Evolutionary conservation across 2,329 filamentous ascomycete genomes (phyloP), one percentile per base, ranked within the genome.

Genomic region (Ascochyta rabiei): DNA sequence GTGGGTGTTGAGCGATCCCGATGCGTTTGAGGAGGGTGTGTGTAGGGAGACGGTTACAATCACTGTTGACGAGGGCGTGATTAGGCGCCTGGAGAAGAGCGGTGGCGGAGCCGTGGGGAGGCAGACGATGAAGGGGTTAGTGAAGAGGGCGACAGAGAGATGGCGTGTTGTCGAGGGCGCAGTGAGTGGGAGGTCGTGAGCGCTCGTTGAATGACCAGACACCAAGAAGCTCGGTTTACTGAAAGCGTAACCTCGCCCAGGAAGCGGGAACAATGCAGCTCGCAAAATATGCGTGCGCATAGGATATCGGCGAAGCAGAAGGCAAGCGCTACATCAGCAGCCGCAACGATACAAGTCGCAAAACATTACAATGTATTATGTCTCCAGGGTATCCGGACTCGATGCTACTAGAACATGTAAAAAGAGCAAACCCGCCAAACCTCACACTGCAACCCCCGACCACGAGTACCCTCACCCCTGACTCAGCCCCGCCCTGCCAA

Each of bases 1-100:
- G 65, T 96, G 92, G 91, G 79, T 97, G 2, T 76, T 99, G 53
- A 85, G 89, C 6, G 95, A 99, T 77, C 91, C 91, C 2, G 95
- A 99, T 77, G 85, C 86, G 19, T 88, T 96, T 64, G 95, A 99
- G 78, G 95, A 98, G 78, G 85, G 84, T 8, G 77, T 96, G 38
- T 96, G 91, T 70, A 82, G 87, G 57, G 95, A 99, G 80, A 83
- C 77, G n/a, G 80, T 95, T n/a, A 93, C 88, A 2, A 79, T 96
- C 30, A 87, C 95, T 43, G 85, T 96, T n/a, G 89, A 93, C 70
- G 92, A 92, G 19, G 91, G 90, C 18, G 83, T 84, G 13, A 78
- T 86, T 7, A 46, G 78, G 91, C 46, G 88, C 86, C 59, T 98
- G 57, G 91, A 95, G 67, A 98, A 96, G 81, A 86, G 83, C 60